phyloP scores from a whole-genome alignment of 176 grass and related monocot genomes.

The Aechmea fasciata region DNA sequence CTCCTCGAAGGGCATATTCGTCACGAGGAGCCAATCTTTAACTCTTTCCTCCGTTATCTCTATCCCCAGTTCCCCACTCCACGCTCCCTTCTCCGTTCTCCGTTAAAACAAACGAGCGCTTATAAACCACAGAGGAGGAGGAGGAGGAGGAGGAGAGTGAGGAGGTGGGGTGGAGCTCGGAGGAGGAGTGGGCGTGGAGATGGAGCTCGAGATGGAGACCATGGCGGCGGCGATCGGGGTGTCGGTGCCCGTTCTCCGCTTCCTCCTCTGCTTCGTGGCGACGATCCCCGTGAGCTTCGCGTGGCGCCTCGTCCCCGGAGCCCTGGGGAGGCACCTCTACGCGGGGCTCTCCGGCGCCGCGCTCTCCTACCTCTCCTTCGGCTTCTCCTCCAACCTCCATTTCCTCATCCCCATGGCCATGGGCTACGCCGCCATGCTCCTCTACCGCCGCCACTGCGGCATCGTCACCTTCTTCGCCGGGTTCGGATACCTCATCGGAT shows the following conservation, averaged over 20 bases:
- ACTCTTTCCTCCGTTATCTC: too few relatives aligned
- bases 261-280: conserved; percentile 90
- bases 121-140: too few relatives aligned
- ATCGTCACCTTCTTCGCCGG: conserved; percentile 77
- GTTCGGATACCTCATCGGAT: conserved; percentile 90
- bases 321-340: conserved; percentile 64
- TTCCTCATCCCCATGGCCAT: conserved; percentile 78
- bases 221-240: conserved; percentile 88
- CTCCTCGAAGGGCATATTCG: too few relatives aligned
- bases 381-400: conserved; percentile 78
- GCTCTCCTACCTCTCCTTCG: conserved; percentile 90
- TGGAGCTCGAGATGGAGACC: conserved; percentile 67
- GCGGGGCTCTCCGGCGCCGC: conserved; percentile 61
- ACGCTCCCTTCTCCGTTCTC: too few relatives aligned
- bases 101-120: too few relatives aligned
- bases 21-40: too few relatives aligned
- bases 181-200: not conserved
- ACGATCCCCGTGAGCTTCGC: conserved; percentile 82
- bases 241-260: conserved; percentile 84
- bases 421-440: conserved; percentile 71
- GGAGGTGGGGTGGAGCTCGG: not conserved
- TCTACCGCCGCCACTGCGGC: conserved; percentile 55
- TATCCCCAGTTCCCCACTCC: too few relatives aligned
- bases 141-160: too few relatives aligned
- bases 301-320: conserved; percentile 52